Evolutionary conservation across 2,329 filamentous ascomycete species (phyloP).

Genomic region (Trichoderma sp.): DNA sequence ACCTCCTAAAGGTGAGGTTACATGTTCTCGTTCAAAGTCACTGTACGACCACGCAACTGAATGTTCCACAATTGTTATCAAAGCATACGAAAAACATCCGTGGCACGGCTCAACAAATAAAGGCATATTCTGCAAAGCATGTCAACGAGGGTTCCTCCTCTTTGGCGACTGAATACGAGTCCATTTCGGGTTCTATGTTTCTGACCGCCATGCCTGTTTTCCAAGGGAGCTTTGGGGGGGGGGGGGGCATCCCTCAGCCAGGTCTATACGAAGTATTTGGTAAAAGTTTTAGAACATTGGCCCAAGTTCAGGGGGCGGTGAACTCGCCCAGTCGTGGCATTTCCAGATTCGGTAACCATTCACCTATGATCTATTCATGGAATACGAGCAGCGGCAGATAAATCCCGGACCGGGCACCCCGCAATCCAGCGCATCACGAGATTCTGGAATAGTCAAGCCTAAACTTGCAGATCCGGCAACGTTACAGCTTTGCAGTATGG

Average conservation of each 20-base stretch:
- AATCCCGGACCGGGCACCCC: not conserved
- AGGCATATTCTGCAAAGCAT: not conserved
- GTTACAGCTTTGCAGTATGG: not conserved
- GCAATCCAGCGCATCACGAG: not conserved
- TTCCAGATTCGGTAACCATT: conserved; percentile 1
- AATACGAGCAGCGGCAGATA: conserved; percentile 20
- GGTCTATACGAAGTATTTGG: not conserved
- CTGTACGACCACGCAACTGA: not conserved
- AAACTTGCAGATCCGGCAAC: not conserved
- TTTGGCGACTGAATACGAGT: not conserved
- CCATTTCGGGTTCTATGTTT: not conserved
- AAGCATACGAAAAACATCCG: not conserved
- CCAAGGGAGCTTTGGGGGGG: not conserved
- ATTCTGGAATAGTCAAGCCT: not conserved
- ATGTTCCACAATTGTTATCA: not conserved
- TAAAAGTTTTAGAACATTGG: not conserved
- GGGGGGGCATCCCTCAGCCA: not conserved
- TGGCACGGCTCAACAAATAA: not conserved
- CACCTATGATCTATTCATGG: conserved; percentile 2
- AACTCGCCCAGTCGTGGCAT: not conserved
- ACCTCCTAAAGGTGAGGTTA: not conserved
- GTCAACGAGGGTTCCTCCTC: not conserved
- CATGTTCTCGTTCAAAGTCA: not conserved
- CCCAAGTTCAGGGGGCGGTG: not conserved
- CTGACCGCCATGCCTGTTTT: not conserved